Evolutionary conservation across 768 basidiomycete genomes (phyloP), one percentile per base, ranked within the genome.

Genomic region (Pisolithus albus): DNA sequence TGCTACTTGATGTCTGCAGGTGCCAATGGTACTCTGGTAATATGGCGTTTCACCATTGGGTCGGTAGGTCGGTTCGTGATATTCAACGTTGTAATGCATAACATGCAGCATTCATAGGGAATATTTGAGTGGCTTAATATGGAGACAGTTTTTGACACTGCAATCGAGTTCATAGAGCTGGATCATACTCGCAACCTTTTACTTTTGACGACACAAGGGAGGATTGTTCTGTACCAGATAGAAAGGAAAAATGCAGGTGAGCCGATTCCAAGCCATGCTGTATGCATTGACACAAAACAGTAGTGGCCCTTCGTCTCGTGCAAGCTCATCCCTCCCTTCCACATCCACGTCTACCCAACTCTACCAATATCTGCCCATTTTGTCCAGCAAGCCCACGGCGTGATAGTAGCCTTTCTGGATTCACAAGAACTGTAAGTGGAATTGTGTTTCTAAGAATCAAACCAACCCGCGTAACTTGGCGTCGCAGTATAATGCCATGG

Each of bases 401-500:
- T 51, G 7, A 30, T 51, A 24, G 16, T 51, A 15, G 11, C 40
- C 41, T 43, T 44, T 34, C 18, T 51, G 24, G 50, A 51, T 26
- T 40, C 50, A 9, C 24, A 32, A 30, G 50, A 51, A 28, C 32
- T 51, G 50, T 42, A 26, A n/a, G 24, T 9, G 9, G 28, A 30
- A 7, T 7, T 13, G n/a, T 21, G 7, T n/a, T 16, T 34, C n/a
- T 30, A 30, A 30, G 28, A 16, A 16, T 16, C 8, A 24, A 15
- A 11, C 21, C 6, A n/a, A n/a, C 15, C 11, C n/a, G 15, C 24
- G 18, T 10, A 9, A 26, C 13, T 9, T 10, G 45, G 50, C 18
- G 37, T 51, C 4, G 42, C 50, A 51, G 30, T 10, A 36, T 51
- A 23, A 18, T 34, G 16, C 50, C 41, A 16, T 51, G 50, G 50